phyloP scores from a whole-genome alignment of 2,329 filamentous ascomycete species.

The Ascocoryne sarcoides region DNA sequence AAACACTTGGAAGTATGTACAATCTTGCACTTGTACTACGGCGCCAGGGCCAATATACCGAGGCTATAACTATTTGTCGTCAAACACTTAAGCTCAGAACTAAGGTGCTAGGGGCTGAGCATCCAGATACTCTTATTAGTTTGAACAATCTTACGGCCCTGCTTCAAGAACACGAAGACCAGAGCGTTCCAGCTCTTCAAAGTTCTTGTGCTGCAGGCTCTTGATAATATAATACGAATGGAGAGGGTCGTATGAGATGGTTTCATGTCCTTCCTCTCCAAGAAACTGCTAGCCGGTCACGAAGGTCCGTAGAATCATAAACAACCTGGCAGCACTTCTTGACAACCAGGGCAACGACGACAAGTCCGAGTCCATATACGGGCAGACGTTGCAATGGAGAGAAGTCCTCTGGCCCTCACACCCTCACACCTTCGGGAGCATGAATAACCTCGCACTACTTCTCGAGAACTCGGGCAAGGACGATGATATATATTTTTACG shows the following conservation, averaged over 20 bases:
- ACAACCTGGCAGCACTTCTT: conserved; percentile 22
- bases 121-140: conserved; percentile 3
- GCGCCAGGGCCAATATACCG: conserved; percentile 19
- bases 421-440: conserved; percentile 1
- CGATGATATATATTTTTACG: too few species aligned
- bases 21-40: conserved; percentile 30
- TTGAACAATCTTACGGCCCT: conserved; percentile 29
- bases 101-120: conserved; percentile 4
- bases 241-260: too few species aligned
- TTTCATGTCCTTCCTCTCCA: too few species aligned
- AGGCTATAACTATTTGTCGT: conserved; percentile 10
- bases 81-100: conserved; percentile 6
- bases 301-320: too few species aligned
- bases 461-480: conserved; percentile 4
- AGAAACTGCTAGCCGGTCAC: too few species aligned
- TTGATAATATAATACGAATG: too few species aligned
- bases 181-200: too few species aligned
- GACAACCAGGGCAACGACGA: not conserved
- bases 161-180: conserved; percentile 10
- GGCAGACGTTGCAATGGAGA: not conserved
- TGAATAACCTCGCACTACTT: not conserved
- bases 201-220: too few species aligned
- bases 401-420: conserved; percentile 3
- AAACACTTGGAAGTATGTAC: conserved; percentile 4
- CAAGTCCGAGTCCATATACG: not conserved